These are phyloP conservation scores for Arabidopsis thaliana DNA, from an alignment of 345 rosid genomes.

Conservation along the genomic window TAIR10.1 NC_003075.7:347501-348000, in stretches of 20 bases:
- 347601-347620: neutral
- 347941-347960: too few relatives aligned
- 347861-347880: neutral
- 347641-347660: neutral
- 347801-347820: neutral
- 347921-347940: too few relatives aligned
- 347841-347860: neutral
- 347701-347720: neutral
- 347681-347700: neutral
- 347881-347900: too few relatives aligned
- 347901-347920: too few relatives aligned
- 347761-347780: neutral
- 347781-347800: neutral
- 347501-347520: slow-evolving; percentile 11
- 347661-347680: neutral
- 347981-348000: too few relatives aligned
- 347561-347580: slow-evolving; percentile 21
- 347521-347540: neutral
- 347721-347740: neutral
- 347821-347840: neutral
- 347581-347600: neutral
- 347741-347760: neutral
- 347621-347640: neutral
- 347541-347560: slow-evolving; percentile 13
- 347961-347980: too few relatives aligned